Conservation (phyloP, 1,284 basidiomycete genomes). For the Rhodotorula sp. region DNA sequence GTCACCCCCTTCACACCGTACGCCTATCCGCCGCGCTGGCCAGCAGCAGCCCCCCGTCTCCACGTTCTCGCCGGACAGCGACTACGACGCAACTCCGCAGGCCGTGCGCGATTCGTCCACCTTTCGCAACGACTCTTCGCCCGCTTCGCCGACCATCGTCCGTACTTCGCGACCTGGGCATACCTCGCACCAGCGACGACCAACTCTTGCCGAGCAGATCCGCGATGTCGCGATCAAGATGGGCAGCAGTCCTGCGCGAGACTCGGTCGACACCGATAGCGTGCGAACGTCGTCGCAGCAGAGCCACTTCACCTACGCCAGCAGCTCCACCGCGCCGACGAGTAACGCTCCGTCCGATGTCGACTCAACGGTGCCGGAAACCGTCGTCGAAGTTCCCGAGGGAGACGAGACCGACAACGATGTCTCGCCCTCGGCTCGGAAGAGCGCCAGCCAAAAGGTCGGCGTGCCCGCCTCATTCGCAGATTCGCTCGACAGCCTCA, state of each 20-base stretch:
- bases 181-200: conserved; percentile 17
- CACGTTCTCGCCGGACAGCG: conserved; percentile 9
- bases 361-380: not conserved
- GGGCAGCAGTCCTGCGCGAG: conserved; percentile 18
- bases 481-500: conserved; percentile 5
- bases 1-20: conserved; percentile 5
- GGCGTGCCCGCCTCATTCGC: conserved; percentile 1
- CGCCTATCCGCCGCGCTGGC: conserved; percentile 1
- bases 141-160: not conserved
- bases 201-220: conserved; percentile 38
- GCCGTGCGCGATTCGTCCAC: conserved; percentile 4
- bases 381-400: not conserved
- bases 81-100: conserved; percentile 24
- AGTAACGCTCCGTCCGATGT: not conserved
- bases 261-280: conserved; percentile 19
- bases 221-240: conserved; percentile 19
- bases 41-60: not conserved
- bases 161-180: not conserved
- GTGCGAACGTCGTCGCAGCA: conserved; percentile 8
- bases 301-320: conserved; percentile 9
- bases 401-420: not conserved
- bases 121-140: not conserved
- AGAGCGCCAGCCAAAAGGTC: not conserved
- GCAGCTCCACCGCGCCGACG: conserved; percentile 13
- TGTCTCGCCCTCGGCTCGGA: too few relatives aligned